Percentiles rank a stretch among this genome's conserved stretches.
phyloP scores from a whole-genome alignment of 2,329 filamentous ascomycete species.

The Teratosphaeriaceae sp. region DNA sequence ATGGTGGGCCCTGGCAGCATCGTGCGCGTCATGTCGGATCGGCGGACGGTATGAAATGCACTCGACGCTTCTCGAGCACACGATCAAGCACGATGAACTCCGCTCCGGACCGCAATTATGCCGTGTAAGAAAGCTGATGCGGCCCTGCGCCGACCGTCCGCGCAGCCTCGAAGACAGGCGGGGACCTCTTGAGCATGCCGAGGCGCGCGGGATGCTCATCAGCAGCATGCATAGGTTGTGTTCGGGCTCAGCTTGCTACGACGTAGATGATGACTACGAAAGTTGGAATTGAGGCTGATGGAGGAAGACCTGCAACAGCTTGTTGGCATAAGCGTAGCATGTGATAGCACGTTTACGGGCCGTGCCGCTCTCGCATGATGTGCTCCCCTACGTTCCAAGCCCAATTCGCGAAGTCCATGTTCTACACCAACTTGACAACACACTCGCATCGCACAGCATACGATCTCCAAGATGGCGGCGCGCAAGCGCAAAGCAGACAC shows the following conservation, averaged over 20 bases:
- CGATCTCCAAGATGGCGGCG: not conserved
- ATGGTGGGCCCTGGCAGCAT: slow-evolving; percentile 84
- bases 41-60: slow-evolving; percentile 67
- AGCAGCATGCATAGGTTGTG: not conserved
- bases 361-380: too few relatives aligned
- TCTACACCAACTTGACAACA: not conserved
- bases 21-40: slow-evolving; percentile 91
- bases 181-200: not conserved
- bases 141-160: too few relatives aligned
- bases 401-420: not conserved
- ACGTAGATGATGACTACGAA: too few relatives aligned
- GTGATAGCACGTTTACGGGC: too few relatives aligned
- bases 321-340: too few relatives aligned
- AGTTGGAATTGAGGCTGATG: too few relatives aligned
- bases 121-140: not conserved
- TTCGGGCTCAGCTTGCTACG: not conserved
- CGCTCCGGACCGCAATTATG: not conserved
- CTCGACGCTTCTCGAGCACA: not conserved
- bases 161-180: too few relatives aligned
- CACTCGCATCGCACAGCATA: not conserved
- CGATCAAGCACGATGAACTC: not conserved
- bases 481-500: not conserved
- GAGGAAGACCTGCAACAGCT: too few relatives aligned
- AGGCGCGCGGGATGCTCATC: not conserved
- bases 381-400: too few relatives aligned